Evolutionary conservation across 345 rosid species (phyloP).

Genomic region (Lepidium aucheri): DNA sequence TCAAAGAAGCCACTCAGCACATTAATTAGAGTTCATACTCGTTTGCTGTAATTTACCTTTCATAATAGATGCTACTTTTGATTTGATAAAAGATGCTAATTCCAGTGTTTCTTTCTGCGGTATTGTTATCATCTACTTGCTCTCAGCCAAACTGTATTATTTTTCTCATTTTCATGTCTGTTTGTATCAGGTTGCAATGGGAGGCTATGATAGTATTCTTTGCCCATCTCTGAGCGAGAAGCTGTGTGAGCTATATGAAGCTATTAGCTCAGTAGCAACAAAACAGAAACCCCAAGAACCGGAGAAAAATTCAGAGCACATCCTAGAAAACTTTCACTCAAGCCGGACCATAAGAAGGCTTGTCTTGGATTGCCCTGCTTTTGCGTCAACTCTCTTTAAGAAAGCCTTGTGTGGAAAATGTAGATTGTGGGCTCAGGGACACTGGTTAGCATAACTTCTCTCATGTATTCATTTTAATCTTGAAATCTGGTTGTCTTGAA

Average conservation of each 20-base stretch:
- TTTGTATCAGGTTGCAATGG: conserved; percentile 49
- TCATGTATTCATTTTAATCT: background rate
- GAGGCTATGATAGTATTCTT: conserved; percentile 66
- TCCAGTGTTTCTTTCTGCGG: background rate
- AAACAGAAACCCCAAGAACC: conserved; percentile 45
- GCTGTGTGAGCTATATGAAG: conserved; percentile 48
- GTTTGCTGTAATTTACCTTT: background rate
- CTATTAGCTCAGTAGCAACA: conserved; percentile 60
- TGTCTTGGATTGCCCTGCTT: conserved; percentile 52
- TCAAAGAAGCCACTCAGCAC: background rate
- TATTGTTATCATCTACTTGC: background rate
- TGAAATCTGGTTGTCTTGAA: background rate
- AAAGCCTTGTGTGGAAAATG: conserved; percentile 68
- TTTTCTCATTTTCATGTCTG: background rate
- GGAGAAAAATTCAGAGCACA: conserved; percentile 33
- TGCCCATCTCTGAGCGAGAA: conserved; percentile 46
- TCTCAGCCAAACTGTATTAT: background rate
- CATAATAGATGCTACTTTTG: background rate
- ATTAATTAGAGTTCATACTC: background rate
- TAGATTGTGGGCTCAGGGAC: conserved; percentile 65
- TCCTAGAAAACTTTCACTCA: conserved; percentile 77
- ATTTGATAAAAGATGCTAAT: background rate
- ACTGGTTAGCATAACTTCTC: conserved; percentile 46
- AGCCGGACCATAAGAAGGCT: conserved; percentile 76
- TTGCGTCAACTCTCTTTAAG: conserved; percentile 63